phyloP scores from a whole-genome alignment of 1,139 yeast genomes.

The Candida glucosophila region DNA sequence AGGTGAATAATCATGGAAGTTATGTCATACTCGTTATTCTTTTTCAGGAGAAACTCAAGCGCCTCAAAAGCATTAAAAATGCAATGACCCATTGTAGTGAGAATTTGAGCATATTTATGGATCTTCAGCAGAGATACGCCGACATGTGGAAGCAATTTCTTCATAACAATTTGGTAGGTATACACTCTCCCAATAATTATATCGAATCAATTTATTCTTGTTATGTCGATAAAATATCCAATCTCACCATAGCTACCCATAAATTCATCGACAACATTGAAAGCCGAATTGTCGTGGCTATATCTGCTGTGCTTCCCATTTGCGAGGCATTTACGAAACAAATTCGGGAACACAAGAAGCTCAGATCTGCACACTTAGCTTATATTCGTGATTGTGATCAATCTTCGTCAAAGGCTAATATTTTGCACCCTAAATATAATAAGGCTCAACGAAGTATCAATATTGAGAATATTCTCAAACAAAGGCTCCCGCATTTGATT shows the following conservation, averaged over 20 bases:
- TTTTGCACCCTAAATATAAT: slow-evolving; percentile 2
- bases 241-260: slow-evolving; percentile 6
- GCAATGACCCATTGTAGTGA: slow-evolving; percentile 3
- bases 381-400: slow-evolving; percentile 5
- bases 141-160: slow-evolving; percentile 11
- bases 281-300: slow-evolving; percentile 6
- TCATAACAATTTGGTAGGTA: too few relatives aligned
- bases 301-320: slow-evolving; percentile 3
- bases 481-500: slow-evolving; percentile 5
- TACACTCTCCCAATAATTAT: too few relatives aligned
- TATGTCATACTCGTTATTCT: slow-evolving; percentile 2
- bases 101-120: slow-evolving; percentile 6
- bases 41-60: slow-evolving; percentile 6
- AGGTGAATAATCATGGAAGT: slow-evolving; percentile 1
- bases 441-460: slow-evolving; percentile 6
- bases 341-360: slow-evolving; percentile 5
- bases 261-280: slow-evolving; percentile 7
- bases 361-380: slow-evolving; percentile 3
- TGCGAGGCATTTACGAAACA: slow-evolving; percentile 6
- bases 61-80: slow-evolving; percentile 5
- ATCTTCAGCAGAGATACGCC: slow-evolving; percentile 10
- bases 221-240: slow-evolving; percentile 11
- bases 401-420: slow-evolving; percentile 3
- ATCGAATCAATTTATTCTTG: slow-evolving; percentile 12
- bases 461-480: slow-evolving; percentile 5